Base-by-base conservation (phyloP, 225 moss, liverwort and hornwort species). In the Physcomitrium patens region DNA sequence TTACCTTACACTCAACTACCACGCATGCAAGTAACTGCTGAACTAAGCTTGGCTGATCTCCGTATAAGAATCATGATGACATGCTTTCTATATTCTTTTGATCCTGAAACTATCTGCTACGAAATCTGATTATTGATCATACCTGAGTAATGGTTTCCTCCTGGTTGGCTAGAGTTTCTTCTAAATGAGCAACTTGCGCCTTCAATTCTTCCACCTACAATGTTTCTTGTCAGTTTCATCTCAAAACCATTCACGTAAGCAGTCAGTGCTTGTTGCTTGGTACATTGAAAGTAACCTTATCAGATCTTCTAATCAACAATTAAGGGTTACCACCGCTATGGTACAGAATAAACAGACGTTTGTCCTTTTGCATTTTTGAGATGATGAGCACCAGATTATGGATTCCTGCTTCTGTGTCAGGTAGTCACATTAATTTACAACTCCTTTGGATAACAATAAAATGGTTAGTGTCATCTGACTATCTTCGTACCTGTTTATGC, bases 81-180 rank as follows among this genome's bases (percentile, higher is more conserved):
- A 63, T 43, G 63, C 23, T 24, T 14, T 41, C 28, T 22, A 10
- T 20, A 73, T 37, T 37, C 31, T 4, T 37, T 37, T 37, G 27
- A 2, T 47, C 10, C 12, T 0, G 9, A 61, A 74, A 65, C 9
- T 6, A 18, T 56, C 49, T 42, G 19, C 37, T 28, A 37, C 4
- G 7, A 20, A 15, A 18, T 54, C 48, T 48, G 48, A 51, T 52
- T 10, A 71, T 26, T 31, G 58, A 37, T 31, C 72, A 73, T 50
- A 94, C 94, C 89, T 94, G 77, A 60, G 91, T 80, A 65, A 89
- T 89, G 37, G 86, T 89, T 77, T 92, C 92, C 66, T 86, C 78
- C 79, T 91, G 92, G 41, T 94, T 91, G 49, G 78, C 71, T 26
- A 92, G 78, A 18, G 79, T 82, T 64, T 87, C 67, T 63, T 87